Conservation (phyloP, 2,329 filamentous ascomycete species). For the Scedosporium minutisporum region DNA sequence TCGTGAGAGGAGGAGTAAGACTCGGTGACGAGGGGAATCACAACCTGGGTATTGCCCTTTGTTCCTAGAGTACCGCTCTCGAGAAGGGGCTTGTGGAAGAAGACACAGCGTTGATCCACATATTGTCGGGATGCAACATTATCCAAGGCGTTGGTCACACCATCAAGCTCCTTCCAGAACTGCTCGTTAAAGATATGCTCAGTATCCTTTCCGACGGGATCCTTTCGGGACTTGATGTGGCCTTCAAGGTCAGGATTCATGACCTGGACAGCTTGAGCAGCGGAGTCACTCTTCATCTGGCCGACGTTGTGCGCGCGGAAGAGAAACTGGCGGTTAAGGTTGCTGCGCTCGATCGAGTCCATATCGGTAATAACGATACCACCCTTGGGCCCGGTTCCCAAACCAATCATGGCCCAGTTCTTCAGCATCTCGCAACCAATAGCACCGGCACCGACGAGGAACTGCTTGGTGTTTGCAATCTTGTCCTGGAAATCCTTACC, state of each 20-base stretch:
- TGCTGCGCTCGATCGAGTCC: slow-evolving; percentile 98
- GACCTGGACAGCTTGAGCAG: slow-evolving; percentile 74
- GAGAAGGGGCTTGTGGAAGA: slow-evolving; percentile 93
- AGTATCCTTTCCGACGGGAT: slow-evolving; percentile 84
- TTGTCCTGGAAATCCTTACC: slow-evolving; percentile 91
- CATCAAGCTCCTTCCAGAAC: slow-evolving; percentile 82
- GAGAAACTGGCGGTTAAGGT: slow-evolving; percentile 92
- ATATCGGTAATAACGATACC: slow-evolving; percentile 92
- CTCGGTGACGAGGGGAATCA: slow-evolving; percentile 83
- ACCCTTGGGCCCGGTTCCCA: slow-evolving; percentile 79
- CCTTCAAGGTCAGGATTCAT: slow-evolving; percentile 93
- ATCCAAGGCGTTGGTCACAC: slow-evolving; percentile 93
- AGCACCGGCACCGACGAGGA: slow-evolving; percentile 90
- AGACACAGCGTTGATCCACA: slow-evolving; percentile 90
- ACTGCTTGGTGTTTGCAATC: slow-evolving; percentile 80
- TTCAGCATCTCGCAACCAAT: slow-evolving; percentile 99
- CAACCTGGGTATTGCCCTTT: slow-evolving; percentile 96
- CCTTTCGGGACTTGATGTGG: slow-evolving; percentile 77
- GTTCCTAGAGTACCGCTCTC: slow-evolving; percentile 98
- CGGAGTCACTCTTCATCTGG: slow-evolving; percentile 91
- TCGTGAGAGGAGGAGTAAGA: slow-evolving; percentile 95
- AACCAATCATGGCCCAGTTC: slow-evolving; percentile 98
- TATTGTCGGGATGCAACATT: slow-evolving; percentile 97
- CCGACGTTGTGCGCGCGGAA: slow-evolving; percentile 93
- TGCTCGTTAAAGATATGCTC: slow-evolving; percentile 89